These are phyloP conservation scores for Boletus tomentosulus DNA, from an alignment of 768 basidiomycete species.

Conservation along the genomic window DNA sequence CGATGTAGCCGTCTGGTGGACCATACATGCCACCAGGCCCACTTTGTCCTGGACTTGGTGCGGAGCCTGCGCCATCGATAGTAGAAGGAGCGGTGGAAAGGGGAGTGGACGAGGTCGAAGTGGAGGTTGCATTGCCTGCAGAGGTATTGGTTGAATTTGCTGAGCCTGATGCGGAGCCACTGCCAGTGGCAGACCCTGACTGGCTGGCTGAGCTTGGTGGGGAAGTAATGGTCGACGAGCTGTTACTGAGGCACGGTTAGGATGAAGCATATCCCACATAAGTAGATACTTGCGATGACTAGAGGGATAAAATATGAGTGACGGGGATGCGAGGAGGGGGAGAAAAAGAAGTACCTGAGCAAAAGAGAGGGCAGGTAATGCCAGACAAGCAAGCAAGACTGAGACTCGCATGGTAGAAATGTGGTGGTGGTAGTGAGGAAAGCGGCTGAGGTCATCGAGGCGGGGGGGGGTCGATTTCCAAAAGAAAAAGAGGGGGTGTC, in stretches of 20 bases:
- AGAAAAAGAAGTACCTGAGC: conserved; percentile 30
- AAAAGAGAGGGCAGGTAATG: conserved; percentile 20
- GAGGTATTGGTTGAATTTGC: conserved; percentile 13
- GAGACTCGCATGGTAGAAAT: conserved; percentile 25
- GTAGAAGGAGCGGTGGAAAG: conserved; percentile 55
- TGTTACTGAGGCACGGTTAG: conserved; percentile 40
- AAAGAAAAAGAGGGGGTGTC: not conserved
- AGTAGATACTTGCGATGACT: conserved; percentile 39
- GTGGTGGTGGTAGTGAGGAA: conserved; percentile 2
- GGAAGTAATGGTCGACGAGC: conserved; percentile 44
- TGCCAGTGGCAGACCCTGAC: conserved; percentile 18
- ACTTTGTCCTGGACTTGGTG: conserved; percentile 56
- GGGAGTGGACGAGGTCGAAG: conserved; percentile 4
- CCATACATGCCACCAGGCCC: conserved; percentile 49
- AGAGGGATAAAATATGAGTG: conserved; percentile 6
- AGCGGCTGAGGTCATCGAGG: conserved; percentile 3
- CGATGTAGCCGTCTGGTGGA: conserved; percentile 65
- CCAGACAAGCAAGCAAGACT: conserved; percentile 32
- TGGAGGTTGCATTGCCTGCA: conserved; percentile 31
- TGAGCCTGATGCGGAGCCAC: conserved; percentile 19
- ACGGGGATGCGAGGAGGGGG: too few species aligned
- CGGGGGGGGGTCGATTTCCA: conserved; percentile 7
- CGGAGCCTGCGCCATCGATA: conserved; percentile 47
- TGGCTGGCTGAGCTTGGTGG: conserved; percentile 35
- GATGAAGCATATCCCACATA: conserved; percentile 28